phyloP scores from a whole-genome alignment of 2,329 filamentous ascomycete species.

The Acrocalymma vagum region DNA sequence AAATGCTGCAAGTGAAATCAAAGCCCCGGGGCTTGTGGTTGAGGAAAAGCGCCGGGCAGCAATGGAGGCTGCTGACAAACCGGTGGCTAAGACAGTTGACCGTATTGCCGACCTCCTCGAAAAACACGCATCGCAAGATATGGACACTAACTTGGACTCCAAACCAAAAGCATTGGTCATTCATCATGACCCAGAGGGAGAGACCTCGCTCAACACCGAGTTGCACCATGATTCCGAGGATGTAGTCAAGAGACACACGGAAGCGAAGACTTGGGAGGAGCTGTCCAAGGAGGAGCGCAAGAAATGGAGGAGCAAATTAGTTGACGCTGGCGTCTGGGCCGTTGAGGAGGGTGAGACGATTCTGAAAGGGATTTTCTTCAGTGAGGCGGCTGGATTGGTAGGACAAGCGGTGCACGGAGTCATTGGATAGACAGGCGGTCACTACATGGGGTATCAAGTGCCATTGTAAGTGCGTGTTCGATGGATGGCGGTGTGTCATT shows the following conservation, averaged over 20 bases:
- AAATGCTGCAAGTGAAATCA: slow-evolving; percentile 37
- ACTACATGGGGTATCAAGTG: slow-evolving; percentile 2
- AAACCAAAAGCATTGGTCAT: slow-evolving; percentile 53
- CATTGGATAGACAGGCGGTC: slow-evolving; percentile 27
- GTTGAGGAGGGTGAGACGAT: slow-evolving; percentile 79
- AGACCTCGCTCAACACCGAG: slow-evolving; percentile 51
- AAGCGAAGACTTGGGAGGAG: slow-evolving; percentile 75
- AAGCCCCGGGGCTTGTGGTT: slow-evolving; percentile 37
- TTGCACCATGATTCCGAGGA: slow-evolving; percentile 44
- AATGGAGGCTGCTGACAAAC: slow-evolving; percentile 35
- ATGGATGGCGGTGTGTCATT: slow-evolving; percentile 1
- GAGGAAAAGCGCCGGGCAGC: slow-evolving; percentile 34
- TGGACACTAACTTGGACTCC: slow-evolving; percentile 2
- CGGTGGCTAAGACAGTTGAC: slow-evolving; percentile 32
- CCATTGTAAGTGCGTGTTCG: not conserved
- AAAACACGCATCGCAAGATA: slow-evolving; percentile 14
- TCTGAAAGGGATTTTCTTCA: slow-evolving; percentile 80
- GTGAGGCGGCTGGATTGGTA: slow-evolving; percentile 71
- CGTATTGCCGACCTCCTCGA: slow-evolving; percentile 41
- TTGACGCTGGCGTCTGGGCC: slow-evolving; percentile 79
- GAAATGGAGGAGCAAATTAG: slow-evolving; percentile 74
- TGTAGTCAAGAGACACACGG: slow-evolving; percentile 47
- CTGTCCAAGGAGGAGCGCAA: slow-evolving; percentile 68
- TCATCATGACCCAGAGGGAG: slow-evolving; percentile 45
- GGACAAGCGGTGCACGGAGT: slow-evolving; percentile 47